Evolutionary conservation across 2,329 filamentous ascomycete species (phyloP), one percentile per base, ranked within the genome.

Genomic region (Penicillium sp.): DNA sequence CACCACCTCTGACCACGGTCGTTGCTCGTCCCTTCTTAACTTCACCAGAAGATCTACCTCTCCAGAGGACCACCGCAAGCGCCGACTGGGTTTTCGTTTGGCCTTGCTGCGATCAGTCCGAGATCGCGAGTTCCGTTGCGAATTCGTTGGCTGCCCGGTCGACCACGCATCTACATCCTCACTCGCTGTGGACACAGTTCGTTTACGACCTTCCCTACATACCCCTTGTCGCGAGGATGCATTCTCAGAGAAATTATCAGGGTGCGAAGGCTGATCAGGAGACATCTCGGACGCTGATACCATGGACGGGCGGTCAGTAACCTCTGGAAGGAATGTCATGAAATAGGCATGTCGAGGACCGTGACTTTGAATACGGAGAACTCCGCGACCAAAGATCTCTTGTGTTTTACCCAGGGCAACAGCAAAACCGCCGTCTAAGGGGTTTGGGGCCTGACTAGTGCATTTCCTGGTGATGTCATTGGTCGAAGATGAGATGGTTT

Each of bases 1-100:
- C 36, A 16, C 21, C 36, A 58, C 51, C 44, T 54, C 53, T 16
- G 53, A 57, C 51, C 50, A 57, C 47, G 51, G 51, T 45, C 42
- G 48, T 23, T 36, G 42, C 51, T 54, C 33, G 18, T 59, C 54
- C 31, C 42, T 52, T 54, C 50, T 57, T 47, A 54, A 44, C 36
- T 54, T 42, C 42, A 54, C 28, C 45, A 59, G 44, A 54, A 57
- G 38, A 21, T 45, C 26, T 21, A 46, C 51, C 45, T 57, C 56
- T 41, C 48, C 45, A 5, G 43, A 43, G 9, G 51, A 54, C 48
- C 51, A 59, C 45, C 13, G 53, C 38, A 51, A 47, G 33, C 42
- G 41, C 48, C 53, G 46, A 41, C 54, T 52, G 10, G 47, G 45
- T 42, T 39, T 49, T 42, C 49, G 44, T 38, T 29, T 29, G 42